Evolutionary conservation across 1,139 yeast species (phyloP), one percentile per base, ranked within the genome.

Genomic region (Sugiyamaella pinicola): DNA sequence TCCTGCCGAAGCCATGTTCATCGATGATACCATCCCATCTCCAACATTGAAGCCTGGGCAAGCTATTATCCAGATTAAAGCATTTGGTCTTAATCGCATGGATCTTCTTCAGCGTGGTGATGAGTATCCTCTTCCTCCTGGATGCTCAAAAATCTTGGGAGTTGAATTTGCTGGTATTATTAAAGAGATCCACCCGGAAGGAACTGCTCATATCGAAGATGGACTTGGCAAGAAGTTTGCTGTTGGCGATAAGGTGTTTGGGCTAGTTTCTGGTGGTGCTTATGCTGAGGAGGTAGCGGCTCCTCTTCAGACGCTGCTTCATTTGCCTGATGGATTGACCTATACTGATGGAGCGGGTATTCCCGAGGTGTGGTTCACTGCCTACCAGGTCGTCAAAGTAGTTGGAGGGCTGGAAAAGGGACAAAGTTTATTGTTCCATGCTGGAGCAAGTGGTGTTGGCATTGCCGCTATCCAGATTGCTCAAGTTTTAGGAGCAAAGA

Each of bases 341-440:
- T 55, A 59, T 46, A 55, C 55, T 3, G 59, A 57, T n/a, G 72
- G 71, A 1, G 72, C 74, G 2, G 63, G 68, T 2, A 53, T 71
- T 4, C 73, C 73, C 3, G 72, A 68, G 47, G 69, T 60, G 18
- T 72, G 76, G 75, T 61, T 69, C 46, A 66, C 73, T 1, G 75
- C 75, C 0, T 51, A 64, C 4, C 74, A 69, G 56, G 66, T 67
- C 1, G 63, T 71, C 3, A 61, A 57, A 19, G 43, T 57, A 8
- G 69, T 67, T n/a, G 70, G 65, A 8, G 54, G 56, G 18, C 55
- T 68, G 48, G 51, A 58, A 37, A 59, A 63, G 56, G 65, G 68
- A 8, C 61, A 66, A 47, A 51, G 61, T 19, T 59, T 71, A 12
- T 56, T 70, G 47, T 62, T 72, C 35, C 73, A 66, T 52, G 71